These are phyloP conservation scores for Gynostemma pentaphyllum DNA, from an alignment of 306 rosid genomes.

Conservation along the genomic window DNA sequence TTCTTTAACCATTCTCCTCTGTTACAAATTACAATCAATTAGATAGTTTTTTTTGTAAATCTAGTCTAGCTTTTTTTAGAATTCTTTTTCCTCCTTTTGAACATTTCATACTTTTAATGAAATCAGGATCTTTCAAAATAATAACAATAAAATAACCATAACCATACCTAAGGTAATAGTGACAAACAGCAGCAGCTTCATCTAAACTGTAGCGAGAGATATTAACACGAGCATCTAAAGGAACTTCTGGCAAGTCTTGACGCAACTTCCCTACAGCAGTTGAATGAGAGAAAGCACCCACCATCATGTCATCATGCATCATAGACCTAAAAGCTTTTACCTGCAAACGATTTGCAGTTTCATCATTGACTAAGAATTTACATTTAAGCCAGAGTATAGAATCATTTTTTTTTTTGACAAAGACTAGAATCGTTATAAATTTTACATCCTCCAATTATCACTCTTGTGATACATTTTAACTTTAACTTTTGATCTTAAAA, in stretches of 20 bases:
- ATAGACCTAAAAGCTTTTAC: conserved; percentile 91
- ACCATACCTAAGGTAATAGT: conserved; percentile 76
- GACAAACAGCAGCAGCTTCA: conserved; percentile 77
- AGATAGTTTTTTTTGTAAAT: background rate
- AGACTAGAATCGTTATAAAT: no score
- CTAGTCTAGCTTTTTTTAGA: background rate
- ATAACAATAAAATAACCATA: background rate
- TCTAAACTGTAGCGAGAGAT: conserved; percentile 73
- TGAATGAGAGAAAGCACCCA: conserved; percentile 94
- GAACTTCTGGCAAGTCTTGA: conserved; percentile 83
- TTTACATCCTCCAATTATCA: background rate
- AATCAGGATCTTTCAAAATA: background rate
- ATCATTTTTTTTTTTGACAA: no score
- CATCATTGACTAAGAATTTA: background rate
- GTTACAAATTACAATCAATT: background rate
- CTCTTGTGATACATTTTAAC: background rate
- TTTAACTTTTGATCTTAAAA: background rate
- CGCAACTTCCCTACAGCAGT: conserved; percentile 96
- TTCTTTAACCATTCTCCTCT: background rate
- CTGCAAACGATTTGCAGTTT: conserved; percentile 31
- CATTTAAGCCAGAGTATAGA: background rate
- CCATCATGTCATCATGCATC: conserved; percentile 89
- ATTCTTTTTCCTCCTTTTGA: background rate
- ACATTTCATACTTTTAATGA: background rate
- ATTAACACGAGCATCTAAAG: conserved; percentile 60